phyloP scores from a whole-genome alignment of 1,284 basidiomycete genomes.

The Marasmius sp. region DNA sequence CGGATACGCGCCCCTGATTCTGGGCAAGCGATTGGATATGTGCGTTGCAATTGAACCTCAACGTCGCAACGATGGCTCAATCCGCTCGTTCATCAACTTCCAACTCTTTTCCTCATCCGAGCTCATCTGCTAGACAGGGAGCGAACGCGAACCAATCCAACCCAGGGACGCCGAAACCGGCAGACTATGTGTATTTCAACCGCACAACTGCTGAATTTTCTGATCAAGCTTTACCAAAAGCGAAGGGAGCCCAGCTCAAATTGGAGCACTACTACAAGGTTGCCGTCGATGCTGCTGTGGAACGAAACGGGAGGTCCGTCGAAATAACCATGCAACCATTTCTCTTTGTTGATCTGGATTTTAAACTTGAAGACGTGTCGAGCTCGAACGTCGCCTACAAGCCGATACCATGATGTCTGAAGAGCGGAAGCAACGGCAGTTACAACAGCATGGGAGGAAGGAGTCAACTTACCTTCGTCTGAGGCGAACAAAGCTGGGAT shows the following conservation, averaged over 20 bases:
- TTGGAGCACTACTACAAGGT: conserved; percentile 92
- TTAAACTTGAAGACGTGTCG: conserved; percentile 64
- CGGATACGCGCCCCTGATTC: no score
- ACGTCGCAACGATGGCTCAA: neutral
- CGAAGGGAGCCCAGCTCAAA: conserved; percentile 87
- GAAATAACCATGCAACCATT: neutral
- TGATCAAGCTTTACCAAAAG: conserved; percentile 74
- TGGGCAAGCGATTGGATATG: no score
- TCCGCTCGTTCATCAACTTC: neutral
- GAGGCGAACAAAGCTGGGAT: conserved; percentile 81
- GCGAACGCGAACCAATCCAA: neutral
- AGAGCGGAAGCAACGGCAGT: conserved; percentile 78
- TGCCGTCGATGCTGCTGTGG: conserved; percentile 88
- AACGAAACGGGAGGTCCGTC: conserved; percentile 80
- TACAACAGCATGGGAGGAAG: conserved; percentile 79
- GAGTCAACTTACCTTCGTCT: conserved; percentile 79
- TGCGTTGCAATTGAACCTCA: no score
- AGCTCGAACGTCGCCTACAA: conserved; percentile 79
- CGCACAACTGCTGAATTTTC: conserved; percentile 70
- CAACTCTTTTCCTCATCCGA: neutral
- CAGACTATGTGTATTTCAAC: conserved; percentile 85
- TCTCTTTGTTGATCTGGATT: conserved; percentile 1
- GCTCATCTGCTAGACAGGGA: neutral
- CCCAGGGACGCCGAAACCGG: conserved; percentile 23
- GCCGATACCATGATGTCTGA: conserved; percentile 65